phyloP scores from a whole-genome alignment of 306 rosid genomes.

The Medicago arabica region DNA sequence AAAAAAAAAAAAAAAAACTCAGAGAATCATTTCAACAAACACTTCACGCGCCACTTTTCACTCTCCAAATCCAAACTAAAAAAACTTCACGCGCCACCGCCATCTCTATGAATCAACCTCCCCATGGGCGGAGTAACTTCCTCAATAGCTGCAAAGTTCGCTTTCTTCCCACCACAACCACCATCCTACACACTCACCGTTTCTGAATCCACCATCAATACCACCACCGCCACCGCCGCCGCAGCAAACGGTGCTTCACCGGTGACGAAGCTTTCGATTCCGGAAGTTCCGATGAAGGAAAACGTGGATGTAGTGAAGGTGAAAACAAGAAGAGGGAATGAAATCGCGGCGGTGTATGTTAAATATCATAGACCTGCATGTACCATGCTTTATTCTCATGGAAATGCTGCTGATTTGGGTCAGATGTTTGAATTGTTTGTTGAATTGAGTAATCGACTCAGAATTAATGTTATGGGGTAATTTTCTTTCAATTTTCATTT shows the following conservation, averaged over 20 bases:
- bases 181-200: slow-evolving; percentile 73
- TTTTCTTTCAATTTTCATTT: background rate
- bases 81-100: slow-evolving; percentile 28
- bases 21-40: too few relatives aligned
- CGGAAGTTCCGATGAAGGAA: slow-evolving; percentile 81
- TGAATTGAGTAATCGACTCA: slow-evolving; percentile 84
- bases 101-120: slow-evolving; percentile 52
- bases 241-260: slow-evolving; percentile 11
- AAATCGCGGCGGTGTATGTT: slow-evolving; percentile 81
- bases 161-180: slow-evolving; percentile 93
- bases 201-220: slow-evolving; percentile 35
- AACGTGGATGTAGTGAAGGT: slow-evolving; percentile 81
- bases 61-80: too few relatives aligned
- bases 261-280: slow-evolving; percentile 50
- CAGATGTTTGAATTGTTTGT: slow-evolving; percentile 93
- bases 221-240: background rate
- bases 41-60: too few relatives aligned
- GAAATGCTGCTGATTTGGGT: slow-evolving; percentile 96
- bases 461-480: slow-evolving; percentile 80
- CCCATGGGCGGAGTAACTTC: slow-evolving; percentile 95
- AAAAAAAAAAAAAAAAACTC: slow-evolving; percentile 7
- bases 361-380: slow-evolving; percentile 75
- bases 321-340: slow-evolving; percentile 76
- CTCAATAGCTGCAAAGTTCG: slow-evolving; percentile 95
- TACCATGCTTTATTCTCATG: slow-evolving; percentile 91